Conservation (phyloP, 2,329 filamentous ascomycete species). For the Pseudopyricularia cyperi region DNA sequence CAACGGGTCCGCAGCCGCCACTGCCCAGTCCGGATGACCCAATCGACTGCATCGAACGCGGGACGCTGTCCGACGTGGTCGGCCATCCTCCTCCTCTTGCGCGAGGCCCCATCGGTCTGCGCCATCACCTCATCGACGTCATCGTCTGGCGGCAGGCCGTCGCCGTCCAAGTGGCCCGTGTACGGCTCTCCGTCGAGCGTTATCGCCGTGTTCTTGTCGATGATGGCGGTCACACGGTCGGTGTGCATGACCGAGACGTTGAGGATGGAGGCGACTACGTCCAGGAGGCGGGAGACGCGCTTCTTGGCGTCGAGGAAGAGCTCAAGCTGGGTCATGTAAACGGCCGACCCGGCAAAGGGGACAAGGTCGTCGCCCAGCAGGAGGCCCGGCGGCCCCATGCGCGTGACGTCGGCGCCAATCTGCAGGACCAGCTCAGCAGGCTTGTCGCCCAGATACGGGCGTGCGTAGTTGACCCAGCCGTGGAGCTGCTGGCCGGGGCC, state of each 20-base stretch:
- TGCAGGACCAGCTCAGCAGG: constrained; percentile 68
- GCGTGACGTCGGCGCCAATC: constrained; percentile 54
- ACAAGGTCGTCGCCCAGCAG: constrained; percentile 9
- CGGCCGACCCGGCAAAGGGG: constrained; percentile 8
- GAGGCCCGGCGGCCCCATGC: constrained; percentile 32
- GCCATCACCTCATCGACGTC: constrained; percentile 13
- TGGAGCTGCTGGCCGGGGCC: constrained; percentile 12
- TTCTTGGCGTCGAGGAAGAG: constrained; percentile 62
- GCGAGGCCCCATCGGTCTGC: constrained; percentile 14
- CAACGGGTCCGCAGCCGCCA: constrained; percentile 48
- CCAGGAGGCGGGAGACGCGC: constrained; percentile 60
- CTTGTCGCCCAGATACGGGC: constrained; percentile 72
- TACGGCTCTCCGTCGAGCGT: constrained; percentile 42
- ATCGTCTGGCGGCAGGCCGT: constrained; percentile 10
- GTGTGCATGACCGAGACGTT: constrained; percentile 47
- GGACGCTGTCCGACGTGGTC: not conserved
- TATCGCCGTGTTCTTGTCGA: constrained; percentile 48
- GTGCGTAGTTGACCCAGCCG: constrained; percentile 62
- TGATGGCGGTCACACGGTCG: constrained; percentile 4
- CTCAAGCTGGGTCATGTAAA: constrained; percentile 41
- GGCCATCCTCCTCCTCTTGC: constrained; percentile 32
- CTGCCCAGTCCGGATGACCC: constrained; percentile 56
- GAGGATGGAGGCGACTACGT: constrained; percentile 71
- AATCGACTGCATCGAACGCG: constrained; percentile 26
- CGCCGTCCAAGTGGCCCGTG: constrained; percentile 13